Base-by-base conservation (phyloP, 2,329 filamentous ascomycete species). In the Mariannaea elegans region DNA sequence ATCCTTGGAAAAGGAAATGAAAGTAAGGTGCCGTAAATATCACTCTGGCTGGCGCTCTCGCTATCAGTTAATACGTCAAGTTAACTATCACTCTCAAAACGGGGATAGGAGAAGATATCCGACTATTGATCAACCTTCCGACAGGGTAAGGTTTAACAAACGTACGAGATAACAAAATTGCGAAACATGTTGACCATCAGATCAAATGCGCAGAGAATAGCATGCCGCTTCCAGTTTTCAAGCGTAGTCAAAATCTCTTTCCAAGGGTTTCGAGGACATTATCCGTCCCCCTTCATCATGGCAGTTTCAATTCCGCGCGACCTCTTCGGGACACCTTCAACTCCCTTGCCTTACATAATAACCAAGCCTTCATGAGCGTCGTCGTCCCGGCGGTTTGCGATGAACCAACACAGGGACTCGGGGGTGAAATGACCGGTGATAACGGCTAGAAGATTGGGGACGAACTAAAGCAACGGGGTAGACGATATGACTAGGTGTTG, bases 261-360 rank as follows among this genome's bases (percentile, higher is more conserved):
- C 71, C 70, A 73, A 2, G 71, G 68, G 42, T 65, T 71, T 2
- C 65, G 63, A 10, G 71, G 69, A 24, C 67, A 70, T 29, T 63
- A 58, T 5, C 66, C 61, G 12, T 61, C 65, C 51, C 73, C 71
- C 31, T 56, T 66, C 8, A 59, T 61, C 14, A 73, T 69, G 4
- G 63, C 67, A 2, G 56, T 50, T 7, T 64, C 59, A 19, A 73
- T 73, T 6, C 72, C 70, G 3, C 65, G 41, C n/a, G 64, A 31
- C 2, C 58, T 64, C 16, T 56, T 44, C 12, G 53, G 60, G 1
- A 60, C 3, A 29, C 66, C 65, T 2, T 68, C 59, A 38, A 81
- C 71, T 2, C 80, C 77, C 58, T 81, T 67, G 7, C 58, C 58
- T 19, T 82, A 77, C 45, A 78, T 76, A 57, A 76, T 72, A 1